phyloP scores from a whole-genome alignment of 139 green algal genomes.

The Tetratostichococcus sp. region DNA sequence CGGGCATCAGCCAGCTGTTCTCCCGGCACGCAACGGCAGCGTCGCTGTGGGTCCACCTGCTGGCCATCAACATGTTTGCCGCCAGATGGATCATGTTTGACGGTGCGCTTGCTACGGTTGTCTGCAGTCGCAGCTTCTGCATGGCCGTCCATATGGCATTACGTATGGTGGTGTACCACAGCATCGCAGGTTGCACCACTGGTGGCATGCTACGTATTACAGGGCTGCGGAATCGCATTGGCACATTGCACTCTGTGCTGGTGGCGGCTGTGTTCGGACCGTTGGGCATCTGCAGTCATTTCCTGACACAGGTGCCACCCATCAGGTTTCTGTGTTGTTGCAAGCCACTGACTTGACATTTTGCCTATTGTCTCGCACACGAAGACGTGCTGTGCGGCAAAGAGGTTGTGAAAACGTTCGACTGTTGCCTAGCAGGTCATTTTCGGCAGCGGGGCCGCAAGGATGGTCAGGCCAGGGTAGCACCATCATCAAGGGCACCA shows the following conservation, averaged over 20 bases:
- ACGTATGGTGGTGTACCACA: too few relatives aligned
- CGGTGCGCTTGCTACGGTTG: too few relatives aligned
- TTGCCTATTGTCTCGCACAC: too few relatives aligned
- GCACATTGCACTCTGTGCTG: constrained; percentile 41
- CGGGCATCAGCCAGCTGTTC: constrained; percentile 60
- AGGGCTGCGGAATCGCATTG: constrained; percentile 32
- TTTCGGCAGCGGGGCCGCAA: too few relatives aligned
- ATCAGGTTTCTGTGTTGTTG: neutral
- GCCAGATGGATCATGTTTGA: constrained; percentile 37
- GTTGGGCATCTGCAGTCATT: constrained; percentile 39
- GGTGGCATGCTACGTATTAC: neutral
- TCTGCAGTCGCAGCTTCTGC: too few relatives aligned
- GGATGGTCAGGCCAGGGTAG: too few relatives aligned
- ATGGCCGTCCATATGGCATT: too few relatives aligned
- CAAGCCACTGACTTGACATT: too few relatives aligned
- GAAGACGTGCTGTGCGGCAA: too few relatives aligned
- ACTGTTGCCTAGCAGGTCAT: too few relatives aligned
- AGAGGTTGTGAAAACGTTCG: too few relatives aligned
- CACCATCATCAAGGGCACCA: too few relatives aligned
- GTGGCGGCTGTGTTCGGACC: constrained; percentile 41
- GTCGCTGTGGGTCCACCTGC: constrained; percentile 59
- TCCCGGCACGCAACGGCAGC: constrained; percentile 46
- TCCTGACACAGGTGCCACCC: constrained; percentile 18
- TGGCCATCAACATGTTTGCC: constrained; percentile 66
- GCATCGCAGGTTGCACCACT: neutral